phyloP scores from a whole-genome alignment of 2,329 filamentous ascomycete species.

The Xylariomycetidae sp. region DNA sequence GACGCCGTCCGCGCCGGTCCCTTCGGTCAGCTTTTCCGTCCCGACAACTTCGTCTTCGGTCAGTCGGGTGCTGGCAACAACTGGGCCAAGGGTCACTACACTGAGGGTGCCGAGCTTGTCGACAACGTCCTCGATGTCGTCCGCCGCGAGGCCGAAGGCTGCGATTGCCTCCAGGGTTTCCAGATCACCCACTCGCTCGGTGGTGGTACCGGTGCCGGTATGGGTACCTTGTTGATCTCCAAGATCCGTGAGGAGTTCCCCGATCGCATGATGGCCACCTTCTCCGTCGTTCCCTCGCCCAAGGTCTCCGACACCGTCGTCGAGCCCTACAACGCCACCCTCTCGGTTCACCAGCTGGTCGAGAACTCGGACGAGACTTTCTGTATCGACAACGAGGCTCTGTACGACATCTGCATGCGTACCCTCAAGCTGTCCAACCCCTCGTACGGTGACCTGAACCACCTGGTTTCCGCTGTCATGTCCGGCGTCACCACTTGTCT shows the following conservation, averaged over 20 bases:
- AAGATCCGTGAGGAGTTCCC: constrained; percentile 99
- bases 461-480: constrained; percentile 99
- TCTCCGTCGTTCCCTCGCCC: constrained; percentile 96
- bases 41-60: constrained; percentile 99
- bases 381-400: constrained; percentile 99
- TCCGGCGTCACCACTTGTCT: constrained; percentile 97
- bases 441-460: constrained; percentile 98
- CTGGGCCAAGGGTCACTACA: constrained; percentile 99
- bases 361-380: constrained; percentile 99
- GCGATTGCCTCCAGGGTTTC: constrained; percentile 99
- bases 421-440: constrained; percentile 98
- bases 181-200: constrained; percentile 99
- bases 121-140: constrained; percentile 98
- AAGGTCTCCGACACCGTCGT: constrained; percentile 99
- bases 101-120: constrained; percentile 97
- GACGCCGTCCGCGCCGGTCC: constrained; percentile 97
- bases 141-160: constrained; percentile 96
- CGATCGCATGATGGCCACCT: constrained; percentile 99
- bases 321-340: constrained; percentile 99
- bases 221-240: constrained; percentile 99
- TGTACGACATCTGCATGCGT: constrained; percentile 99
- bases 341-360: constrained; percentile 97
- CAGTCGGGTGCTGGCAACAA: constrained; percentile 99
- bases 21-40: constrained; percentile 98
- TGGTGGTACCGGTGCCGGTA: constrained; percentile 99